phyloP scores from a whole-genome alignment of 306 rosid species.

The Cucurbita ficifolia region DNA sequence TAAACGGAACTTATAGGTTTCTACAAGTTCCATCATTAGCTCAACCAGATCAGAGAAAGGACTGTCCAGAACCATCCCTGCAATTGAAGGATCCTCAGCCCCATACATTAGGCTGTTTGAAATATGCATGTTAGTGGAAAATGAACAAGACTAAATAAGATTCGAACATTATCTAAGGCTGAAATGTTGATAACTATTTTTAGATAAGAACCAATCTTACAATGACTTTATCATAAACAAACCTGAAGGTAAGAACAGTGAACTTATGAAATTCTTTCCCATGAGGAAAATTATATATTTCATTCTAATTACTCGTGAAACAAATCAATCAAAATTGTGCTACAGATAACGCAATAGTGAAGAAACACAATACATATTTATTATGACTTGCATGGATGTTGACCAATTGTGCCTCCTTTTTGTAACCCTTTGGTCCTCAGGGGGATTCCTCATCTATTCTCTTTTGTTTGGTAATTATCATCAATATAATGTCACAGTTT shows the following conservation, averaged over 20 bases:
- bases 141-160: conserved; percentile 4
- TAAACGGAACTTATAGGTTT: conserved; percentile 60
- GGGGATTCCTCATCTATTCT: neutral
- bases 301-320: neutral
- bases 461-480: neutral
- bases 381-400: neutral
- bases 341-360: neutral
- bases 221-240: neutral
- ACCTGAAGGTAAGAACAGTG: neutral
- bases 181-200: neutral
- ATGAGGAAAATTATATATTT: neutral
- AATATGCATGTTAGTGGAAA: conserved; percentile 20
- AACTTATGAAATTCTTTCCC: neutral
- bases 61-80: conserved; percentile 94
- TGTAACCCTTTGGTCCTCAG: neutral
- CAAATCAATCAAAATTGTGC: neutral
- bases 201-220: neutral
- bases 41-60: conserved; percentile 95
- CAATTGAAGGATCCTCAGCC: conserved; percentile 95
- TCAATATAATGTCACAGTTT: neutral
- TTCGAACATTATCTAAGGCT: neutral
- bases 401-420: neutral
- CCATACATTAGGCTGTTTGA: conserved; percentile 85
- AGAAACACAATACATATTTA: neutral
- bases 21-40: conserved; percentile 95